Evolutionary conservation across 2,329 filamentous ascomycete genomes (phyloP), one percentile per base, ranked within the genome.

Genomic region (Metarhizium rileyi): DNA sequence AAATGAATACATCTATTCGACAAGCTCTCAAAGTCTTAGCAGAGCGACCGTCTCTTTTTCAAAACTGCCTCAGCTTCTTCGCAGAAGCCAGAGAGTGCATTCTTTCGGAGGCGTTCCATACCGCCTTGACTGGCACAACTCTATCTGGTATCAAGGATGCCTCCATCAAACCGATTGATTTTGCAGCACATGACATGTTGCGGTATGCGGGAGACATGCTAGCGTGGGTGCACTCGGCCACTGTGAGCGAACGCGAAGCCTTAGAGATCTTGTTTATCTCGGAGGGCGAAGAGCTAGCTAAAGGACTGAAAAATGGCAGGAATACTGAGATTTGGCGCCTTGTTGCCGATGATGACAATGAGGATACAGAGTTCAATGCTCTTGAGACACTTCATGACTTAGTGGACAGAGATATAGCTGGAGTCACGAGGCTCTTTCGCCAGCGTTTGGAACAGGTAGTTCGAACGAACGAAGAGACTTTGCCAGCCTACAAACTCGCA

Each of bases 121-220:
- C 84, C 38, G 91, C 93, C 0, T 70, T 98, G 46, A 96, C 90
- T 0, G 91, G 91, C 35, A 77, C 73, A 2, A 72, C 76, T 12
- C 70, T 78, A 5, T 76, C 74, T 10, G 77, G 80, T 0, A 73
- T 74, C 25, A 74, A 77, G 42, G 79, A 86, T 53, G 70, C 71
- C 23, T 77, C 77, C 2, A 73, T 85, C 33, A 96, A 97, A 62
- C 91, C 93, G 0, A 98, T 98, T 55, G 91, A 98, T 63, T 80
- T 97, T 58, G 86, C 84, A 10, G 91, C 93, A 1, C 91, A 97
- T 63, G 93, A 98, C 61, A 84, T 89, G 1, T 70, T 97, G 25
- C 82, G 93, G 20, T 97, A 97, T 64, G 83, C 94, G 3, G 90
- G 93, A 48, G 93, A 98, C 63, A 98, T 98, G 90, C 77, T 98